A percentile compares a stretch with the other conserved stretches of the same genome.
These are phyloP conservation scores for Dactylella cylindrospora DNA, from an alignment of 2,329 filamentous ascomycete species.

Conservation along the genomic window DNA sequence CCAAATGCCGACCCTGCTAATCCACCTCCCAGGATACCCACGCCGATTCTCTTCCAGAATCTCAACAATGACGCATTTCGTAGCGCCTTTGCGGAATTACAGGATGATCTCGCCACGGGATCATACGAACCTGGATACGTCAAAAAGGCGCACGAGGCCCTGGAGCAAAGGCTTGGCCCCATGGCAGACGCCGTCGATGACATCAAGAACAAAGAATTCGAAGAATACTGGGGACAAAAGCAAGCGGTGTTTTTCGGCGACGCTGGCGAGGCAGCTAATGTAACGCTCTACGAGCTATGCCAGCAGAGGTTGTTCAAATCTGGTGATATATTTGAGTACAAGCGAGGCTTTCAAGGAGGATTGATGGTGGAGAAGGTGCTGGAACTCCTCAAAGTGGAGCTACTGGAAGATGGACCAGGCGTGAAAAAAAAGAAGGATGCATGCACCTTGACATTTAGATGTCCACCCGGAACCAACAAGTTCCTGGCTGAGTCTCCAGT, in stretches of 20 bases:
- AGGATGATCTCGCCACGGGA: conserved; percentile 31
- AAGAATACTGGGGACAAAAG: conserved; percentile 43
- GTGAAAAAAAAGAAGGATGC: conserved; percentile 36
- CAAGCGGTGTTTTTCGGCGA: conserved; percentile 38
- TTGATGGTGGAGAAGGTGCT: conserved; percentile 33
- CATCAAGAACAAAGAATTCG: conserved; percentile 40
- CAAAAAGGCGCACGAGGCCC: conserved; percentile 32
- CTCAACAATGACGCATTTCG: conserved; percentile 43
- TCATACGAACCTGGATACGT: conserved; percentile 30
- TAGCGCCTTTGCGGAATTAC: conserved; percentile 26
- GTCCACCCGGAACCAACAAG: conserved; percentile 19
- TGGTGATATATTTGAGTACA: conserved; percentile 38
- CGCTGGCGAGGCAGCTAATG: conserved; percentile 23
- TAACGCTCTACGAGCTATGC: conserved; percentile 38
- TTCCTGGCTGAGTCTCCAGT: too few species aligned
- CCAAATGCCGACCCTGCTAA: conserved; percentile 11
- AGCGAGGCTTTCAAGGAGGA: conserved; percentile 19
- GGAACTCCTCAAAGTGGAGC: conserved; percentile 8
- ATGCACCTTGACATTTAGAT: conserved; percentile 27
- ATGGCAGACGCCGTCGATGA: conserved; percentile 36
- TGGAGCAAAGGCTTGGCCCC: conserved; percentile 10
- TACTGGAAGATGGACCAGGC: conserved; percentile 5
- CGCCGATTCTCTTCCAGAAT: conserved; percentile 34
- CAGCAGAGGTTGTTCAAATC: conserved; percentile 26
- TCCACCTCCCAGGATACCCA: conserved; percentile 31